These are phyloP conservation scores for Diddensiella transvaalensis DNA, from an alignment of 805 yeast genomes.

Conservation along the genomic window DNA sequence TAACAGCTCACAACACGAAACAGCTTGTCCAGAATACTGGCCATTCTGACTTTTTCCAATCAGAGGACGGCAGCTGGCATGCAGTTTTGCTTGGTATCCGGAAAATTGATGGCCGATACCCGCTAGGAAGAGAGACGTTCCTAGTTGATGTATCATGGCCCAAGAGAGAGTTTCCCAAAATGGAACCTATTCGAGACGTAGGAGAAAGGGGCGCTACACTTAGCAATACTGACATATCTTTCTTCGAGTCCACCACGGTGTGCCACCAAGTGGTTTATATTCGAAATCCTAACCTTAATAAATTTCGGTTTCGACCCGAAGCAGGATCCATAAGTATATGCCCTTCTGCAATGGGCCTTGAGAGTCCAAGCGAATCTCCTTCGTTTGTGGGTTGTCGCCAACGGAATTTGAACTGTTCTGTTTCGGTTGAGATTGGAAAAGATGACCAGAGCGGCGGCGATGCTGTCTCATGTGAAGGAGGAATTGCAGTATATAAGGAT, in stretches of 20 bases:
- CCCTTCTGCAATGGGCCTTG: constrained; percentile 3
- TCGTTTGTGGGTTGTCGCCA: constrained; percentile 6
- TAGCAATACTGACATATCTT: background rate
- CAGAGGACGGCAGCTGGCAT: background rate
- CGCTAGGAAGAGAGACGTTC: constrained; percentile 1
- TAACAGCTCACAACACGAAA: constrained; percentile 3
- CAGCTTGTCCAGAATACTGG: constrained; percentile 2
- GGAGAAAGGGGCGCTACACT: background rate
- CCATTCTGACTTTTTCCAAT: constrained; percentile 6
- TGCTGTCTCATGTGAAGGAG: background rate
- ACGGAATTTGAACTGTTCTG: constrained; percentile 1
- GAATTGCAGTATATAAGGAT: constrained; percentile 6
- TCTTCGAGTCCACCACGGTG: background rate
- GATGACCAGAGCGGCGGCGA: background rate
- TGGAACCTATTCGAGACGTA: background rate
- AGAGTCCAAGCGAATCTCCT: background rate
- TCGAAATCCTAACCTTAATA: background rate
- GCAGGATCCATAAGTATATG: background rate
- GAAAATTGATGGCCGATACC: constrained; percentile 1
- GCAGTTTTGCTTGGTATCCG: constrained; percentile 5
- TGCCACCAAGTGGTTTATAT: background rate
- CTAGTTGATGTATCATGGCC: constrained; percentile 3
- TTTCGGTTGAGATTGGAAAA: background rate
- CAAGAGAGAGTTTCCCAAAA: background rate
- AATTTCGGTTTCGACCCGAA: background rate